These are phyloP conservation scores for Bjerkandera adusta DNA, from an alignment of 1,284 basidiomycete genomes.

Conservation along the genomic window DNA sequence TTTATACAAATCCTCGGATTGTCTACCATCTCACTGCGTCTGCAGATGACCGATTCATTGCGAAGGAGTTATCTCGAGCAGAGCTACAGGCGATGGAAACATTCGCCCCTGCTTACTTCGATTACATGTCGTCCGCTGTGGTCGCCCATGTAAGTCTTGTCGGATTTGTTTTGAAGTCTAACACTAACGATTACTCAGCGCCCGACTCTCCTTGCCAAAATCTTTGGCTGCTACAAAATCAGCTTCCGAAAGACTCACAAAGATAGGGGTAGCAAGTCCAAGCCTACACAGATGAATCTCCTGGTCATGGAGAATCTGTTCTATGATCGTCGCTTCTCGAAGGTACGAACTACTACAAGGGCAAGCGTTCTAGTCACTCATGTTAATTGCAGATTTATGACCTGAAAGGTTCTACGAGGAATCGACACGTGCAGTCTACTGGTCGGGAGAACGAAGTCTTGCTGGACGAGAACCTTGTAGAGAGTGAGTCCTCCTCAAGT, in stretches of 20 bases:
- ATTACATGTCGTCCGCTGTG: slow-evolving; percentile 91
- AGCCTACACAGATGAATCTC: slow-evolving; percentile 90
- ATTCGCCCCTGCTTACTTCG: slow-evolving; percentile 97
- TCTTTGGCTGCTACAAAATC: slow-evolving; percentile 97
- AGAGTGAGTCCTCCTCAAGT: slow-evolving; percentile 47
- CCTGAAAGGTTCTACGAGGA: slow-evolving; percentile 90
- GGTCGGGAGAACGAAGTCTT: slow-evolving; percentile 93
- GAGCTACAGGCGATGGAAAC: slow-evolving; percentile 96
- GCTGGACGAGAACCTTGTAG: slow-evolving; percentile 89
- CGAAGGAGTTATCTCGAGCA: slow-evolving; percentile 91
- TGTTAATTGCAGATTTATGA: slow-evolving; percentile 76
- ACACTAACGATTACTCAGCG: slow-evolving; percentile 50
- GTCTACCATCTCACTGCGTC: slow-evolving; percentile 8
- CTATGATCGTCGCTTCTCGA: slow-evolving; percentile 86
- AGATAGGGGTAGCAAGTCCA: slow-evolving; percentile 64
- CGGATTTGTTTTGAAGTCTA: background rate
- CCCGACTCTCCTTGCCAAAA: slow-evolving; percentile 93
- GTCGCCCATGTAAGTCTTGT: slow-evolving; percentile 62
- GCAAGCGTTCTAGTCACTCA: slow-evolving; percentile 4
- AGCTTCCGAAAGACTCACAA: slow-evolving; percentile 85
- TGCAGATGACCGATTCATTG: slow-evolving; percentile 95
- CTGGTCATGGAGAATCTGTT: slow-evolving; percentile 99
- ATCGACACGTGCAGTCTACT: slow-evolving; percentile 88
- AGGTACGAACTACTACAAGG: slow-evolving; percentile 43
- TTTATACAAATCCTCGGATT: background rate